Conservation (phyloP, 2,329 filamentous ascomycete genomes). For the Aspergillus costaricaensis region DNA sequence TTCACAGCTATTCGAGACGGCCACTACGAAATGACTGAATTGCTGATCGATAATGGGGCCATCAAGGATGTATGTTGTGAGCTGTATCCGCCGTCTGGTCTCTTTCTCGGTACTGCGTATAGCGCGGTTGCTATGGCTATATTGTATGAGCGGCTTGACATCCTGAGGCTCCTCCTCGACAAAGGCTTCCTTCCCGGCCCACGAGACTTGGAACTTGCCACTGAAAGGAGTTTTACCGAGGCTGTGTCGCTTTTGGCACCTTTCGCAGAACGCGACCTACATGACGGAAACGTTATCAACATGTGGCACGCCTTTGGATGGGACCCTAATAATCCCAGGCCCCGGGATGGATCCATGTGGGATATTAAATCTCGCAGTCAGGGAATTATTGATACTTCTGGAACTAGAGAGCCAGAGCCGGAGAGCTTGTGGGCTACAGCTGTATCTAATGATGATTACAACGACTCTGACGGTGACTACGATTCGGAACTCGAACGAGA, state of each 20-base stretch:
- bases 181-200: not conserved
- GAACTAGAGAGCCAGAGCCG: not conserved
- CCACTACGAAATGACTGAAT: not conserved
- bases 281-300: not conserved
- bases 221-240: not conserved
- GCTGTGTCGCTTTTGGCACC: not conserved
- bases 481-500: no score
- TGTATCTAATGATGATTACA: no score
- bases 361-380: not conserved
- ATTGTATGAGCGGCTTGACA: not conserved
- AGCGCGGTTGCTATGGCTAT: conserved; percentile 4
- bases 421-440: no score
- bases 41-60: conserved; percentile 11
- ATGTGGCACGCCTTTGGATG: no score
- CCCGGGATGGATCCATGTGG: no score
- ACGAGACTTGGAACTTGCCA: not conserved
- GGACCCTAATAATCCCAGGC: no score
- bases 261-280: not conserved
- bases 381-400: not conserved
- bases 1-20: conserved; percentile 6
- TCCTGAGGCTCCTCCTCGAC: conserved; percentile 10
- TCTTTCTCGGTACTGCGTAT: not conserved
- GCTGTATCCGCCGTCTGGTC: not conserved
- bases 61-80: not conserved
- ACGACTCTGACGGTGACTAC: no score